Conservation (phyloP, 192 early-diverging fungal genomes). For the Entophlyctis helioformis region DNA sequence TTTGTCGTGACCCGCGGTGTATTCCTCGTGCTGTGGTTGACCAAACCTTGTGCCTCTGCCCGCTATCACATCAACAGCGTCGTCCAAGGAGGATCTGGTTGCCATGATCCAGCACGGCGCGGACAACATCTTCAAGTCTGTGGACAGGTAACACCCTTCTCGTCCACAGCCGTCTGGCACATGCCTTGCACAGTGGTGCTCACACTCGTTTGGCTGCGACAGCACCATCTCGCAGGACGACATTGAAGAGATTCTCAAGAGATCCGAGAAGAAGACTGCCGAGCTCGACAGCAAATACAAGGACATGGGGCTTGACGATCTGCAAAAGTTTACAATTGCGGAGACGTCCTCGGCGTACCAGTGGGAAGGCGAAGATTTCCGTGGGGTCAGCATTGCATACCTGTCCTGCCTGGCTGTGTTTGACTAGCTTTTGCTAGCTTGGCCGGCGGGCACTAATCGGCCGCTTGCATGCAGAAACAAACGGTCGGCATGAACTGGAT, state of each 20-base stretch:
- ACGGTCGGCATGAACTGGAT: slow-evolving; percentile 70
- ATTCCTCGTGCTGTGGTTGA: too few relatives aligned
- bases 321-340: slow-evolving; percentile 72
- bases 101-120: slow-evolving; percentile 98
- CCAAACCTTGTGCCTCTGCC: neutral
- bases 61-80: slow-evolving; percentile 16
- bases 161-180: neutral
- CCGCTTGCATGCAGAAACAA: too few relatives aligned
- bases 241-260: slow-evolving; percentile 71
- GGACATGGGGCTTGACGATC: slow-evolving; percentile 82
- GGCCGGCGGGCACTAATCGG: too few relatives aligned
- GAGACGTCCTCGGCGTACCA: slow-evolving; percentile 68
- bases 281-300: slow-evolving; percentile 85
- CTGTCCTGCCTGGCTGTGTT: too few relatives aligned
- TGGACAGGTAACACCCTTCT: slow-evolving; percentile 23
- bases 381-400: too few relatives aligned
- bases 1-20: slow-evolving; percentile 2
- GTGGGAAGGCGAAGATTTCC: slow-evolving; percentile 96
- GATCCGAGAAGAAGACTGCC: slow-evolving; percentile 77
- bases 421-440: too few relatives aligned
- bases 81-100: slow-evolving; percentile 74
- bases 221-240: slow-evolving; percentile 65
- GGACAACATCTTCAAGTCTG: slow-evolving; percentile 61
- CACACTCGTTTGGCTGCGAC: neutral
- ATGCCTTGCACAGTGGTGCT: neutral